Conservation (phyloP, 495 filamentous ascomycete species). For the Aspergillus coremiiformis region DNA sequence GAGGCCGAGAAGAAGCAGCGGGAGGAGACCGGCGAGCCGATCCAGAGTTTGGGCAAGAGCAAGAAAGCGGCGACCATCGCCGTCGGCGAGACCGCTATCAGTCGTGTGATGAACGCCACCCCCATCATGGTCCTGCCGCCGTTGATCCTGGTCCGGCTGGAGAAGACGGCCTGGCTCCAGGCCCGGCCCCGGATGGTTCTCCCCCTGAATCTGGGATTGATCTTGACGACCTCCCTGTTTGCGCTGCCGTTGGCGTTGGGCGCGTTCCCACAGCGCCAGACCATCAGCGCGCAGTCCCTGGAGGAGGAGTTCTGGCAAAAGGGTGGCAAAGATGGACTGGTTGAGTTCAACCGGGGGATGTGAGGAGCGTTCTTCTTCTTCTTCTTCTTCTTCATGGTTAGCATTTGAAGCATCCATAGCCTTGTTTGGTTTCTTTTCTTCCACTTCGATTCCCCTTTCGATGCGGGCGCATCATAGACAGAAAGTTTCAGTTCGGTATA, state of each 20-base stretch:
- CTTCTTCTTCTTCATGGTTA: constrained; percentile 7
- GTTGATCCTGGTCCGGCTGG: constrained; percentile 67
- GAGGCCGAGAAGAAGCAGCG: constrained; percentile 36
- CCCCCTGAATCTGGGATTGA: constrained; percentile 75
- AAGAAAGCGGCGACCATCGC: constrained; percentile 80
- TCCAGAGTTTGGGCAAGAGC: constrained; percentile 71
- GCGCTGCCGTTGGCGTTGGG: constrained; percentile 79
- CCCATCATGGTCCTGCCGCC: constrained; percentile 95
- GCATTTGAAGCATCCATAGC: not conserved
- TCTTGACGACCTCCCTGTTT: constrained; percentile 70
- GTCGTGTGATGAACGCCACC: constrained; percentile 82
- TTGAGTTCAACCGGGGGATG: constrained; percentile 89
- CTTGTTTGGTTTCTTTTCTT: constrained; percentile 4
- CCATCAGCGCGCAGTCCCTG: constrained; percentile 59
- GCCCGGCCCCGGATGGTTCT: constrained; percentile 60
- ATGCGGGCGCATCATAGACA: not conserved
- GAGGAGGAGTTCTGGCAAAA: constrained; percentile 75
- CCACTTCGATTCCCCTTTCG: not conserved
- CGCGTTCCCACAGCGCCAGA: constrained; percentile 87
- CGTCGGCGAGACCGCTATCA: constrained; percentile 84
- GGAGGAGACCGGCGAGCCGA: constrained; percentile 50
- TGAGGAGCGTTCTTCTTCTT: constrained; percentile 34
- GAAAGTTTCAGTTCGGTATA: not conserved
- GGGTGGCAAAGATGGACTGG: constrained; percentile 62
- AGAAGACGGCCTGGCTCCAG: constrained; percentile 59